Conservation (phyloP, 2,329 filamentous ascomycete species). For the Aspergillus ustus region DNA sequence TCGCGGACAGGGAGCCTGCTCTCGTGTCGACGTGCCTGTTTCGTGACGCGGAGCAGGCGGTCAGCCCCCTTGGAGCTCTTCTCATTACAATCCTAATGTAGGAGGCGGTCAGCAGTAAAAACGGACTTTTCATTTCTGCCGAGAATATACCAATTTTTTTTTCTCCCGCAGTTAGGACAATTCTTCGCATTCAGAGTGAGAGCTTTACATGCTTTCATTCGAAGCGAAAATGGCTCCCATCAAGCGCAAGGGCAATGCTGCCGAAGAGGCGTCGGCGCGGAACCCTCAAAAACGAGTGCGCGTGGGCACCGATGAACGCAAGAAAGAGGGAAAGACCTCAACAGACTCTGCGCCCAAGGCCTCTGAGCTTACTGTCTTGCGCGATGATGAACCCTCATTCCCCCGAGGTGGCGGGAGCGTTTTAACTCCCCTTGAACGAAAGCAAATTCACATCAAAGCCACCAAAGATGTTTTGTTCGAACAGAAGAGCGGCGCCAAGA, state of each 20-base stretch:
- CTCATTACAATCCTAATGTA: neutral
- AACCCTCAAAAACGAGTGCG: constrained; percentile 48
- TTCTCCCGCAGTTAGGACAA: constrained; percentile 19
- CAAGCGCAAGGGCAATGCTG: constrained; percentile 50
- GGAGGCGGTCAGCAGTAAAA: constrained; percentile 26
- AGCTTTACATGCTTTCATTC: constrained; percentile 31
- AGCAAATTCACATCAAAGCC: constrained; percentile 93
- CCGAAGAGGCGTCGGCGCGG: constrained; percentile 40
- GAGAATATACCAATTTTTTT: constrained; percentile 21
- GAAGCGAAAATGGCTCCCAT: constrained; percentile 46
- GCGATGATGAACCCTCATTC: constrained; percentile 85
- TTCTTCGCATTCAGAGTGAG: constrained; percentile 20
- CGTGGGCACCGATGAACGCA: constrained; percentile 41
- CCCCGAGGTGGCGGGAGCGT: constrained; percentile 90
- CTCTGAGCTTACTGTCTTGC: constrained; percentile 52
- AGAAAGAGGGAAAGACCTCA: constrained; percentile 39
- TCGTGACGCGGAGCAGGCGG: constrained; percentile 34
- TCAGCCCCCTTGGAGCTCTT: constrained; percentile 1
- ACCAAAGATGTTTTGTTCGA: constrained; percentile 91
- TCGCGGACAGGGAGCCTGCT: constrained; percentile 19
- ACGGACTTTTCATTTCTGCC: too few species aligned
- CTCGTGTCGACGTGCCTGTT: constrained; percentile 32
- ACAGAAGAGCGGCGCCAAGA: constrained; percentile 64
- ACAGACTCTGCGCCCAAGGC: constrained; percentile 32
- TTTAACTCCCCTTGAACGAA: constrained; percentile 90